Evolutionary conservation across 225 moss, liverwort and hornwort species (phyloP), one percentile per base, ranked within the genome.

Genomic region (Ulota crispa): DNA sequence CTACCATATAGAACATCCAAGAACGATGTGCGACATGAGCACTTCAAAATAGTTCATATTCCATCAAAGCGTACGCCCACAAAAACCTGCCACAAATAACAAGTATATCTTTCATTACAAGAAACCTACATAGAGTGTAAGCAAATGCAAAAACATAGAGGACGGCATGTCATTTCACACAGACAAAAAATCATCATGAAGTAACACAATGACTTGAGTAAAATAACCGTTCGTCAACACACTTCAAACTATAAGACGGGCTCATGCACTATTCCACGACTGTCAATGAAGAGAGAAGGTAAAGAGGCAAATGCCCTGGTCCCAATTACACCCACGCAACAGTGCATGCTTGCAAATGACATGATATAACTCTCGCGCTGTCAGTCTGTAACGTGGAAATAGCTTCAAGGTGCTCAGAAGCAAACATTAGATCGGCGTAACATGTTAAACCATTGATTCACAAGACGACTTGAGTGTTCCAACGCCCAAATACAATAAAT

Each of bases 71-170:
- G 78, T 1, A 6, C 39, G 28, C 36, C 41, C 52, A 59, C 53
- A 80, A 36, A 80, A 37, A 36, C 87, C 87, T 87, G 87, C 50
- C 81, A 87, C 84, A 84, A 0, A 30, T 68, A 31, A 70, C 7
- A 50, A 13, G 18, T 19, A 26, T 20, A 3, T 0, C 9, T 63
- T 73, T 87, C 78, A 87, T 84, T 73, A 68, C 3, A 37, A 2
- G 26, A 5, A 16, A 18, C 18, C 50, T 8, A 28, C 5, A 5
- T 3, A 4, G 0, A 15, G 3, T 7, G 8, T 16, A 27, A 8
- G 45, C 16, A n/a, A 2, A 50, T 27, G 26, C 1, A 32, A 23
- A 4, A 14, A 18, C 5, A 18, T 5, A 16, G 50, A 50, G 5
- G 5, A 18, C 6, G 0, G 1, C 1, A 18, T 5, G 18, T 50